These are phyloP conservation scores for Tolypocladium tundrense DNA, from an alignment of 2,329 filamentous ascomycete species.

Conservation along the genomic window DNA sequence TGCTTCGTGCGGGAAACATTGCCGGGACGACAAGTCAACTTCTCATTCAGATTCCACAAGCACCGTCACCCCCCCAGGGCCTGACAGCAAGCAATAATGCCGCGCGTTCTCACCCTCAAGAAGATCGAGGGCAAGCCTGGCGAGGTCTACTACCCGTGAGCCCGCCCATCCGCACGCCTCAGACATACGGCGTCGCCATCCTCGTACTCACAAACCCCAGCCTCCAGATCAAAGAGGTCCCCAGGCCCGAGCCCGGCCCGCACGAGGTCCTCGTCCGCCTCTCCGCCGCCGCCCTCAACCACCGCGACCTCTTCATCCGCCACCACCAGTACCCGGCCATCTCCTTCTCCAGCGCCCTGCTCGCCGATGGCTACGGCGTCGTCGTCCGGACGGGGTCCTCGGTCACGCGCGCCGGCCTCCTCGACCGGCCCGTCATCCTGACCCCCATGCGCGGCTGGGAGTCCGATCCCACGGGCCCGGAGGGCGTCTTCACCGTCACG, in stretches of 20 bases:
- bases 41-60: not conserved
- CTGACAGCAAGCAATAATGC: constrained; percentile 26
- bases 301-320: constrained; percentile 89
- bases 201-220: constrained; percentile 21
- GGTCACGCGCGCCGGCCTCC: constrained; percentile 26
- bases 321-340: constrained; percentile 84
- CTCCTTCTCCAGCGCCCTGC: constrained; percentile 66
- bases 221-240: constrained; percentile 49
- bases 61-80: no score
- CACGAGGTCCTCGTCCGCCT: constrained; percentile 67
- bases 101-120: constrained; percentile 50
- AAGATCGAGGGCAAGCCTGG: constrained; percentile 71
- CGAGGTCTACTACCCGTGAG: constrained; percentile 74
- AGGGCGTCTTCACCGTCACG: constrained; percentile 54
- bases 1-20: not conserved
- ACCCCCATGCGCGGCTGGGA: constrained; percentile 74
- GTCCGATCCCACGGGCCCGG: constrained; percentile 60
- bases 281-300: constrained; percentile 76
- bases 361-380: constrained; percentile 72
- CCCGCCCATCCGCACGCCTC: not conserved
- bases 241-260: constrained; percentile 52
- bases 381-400: constrained; percentile 55
- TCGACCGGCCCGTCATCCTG: constrained; percentile 62
- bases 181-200: not conserved
- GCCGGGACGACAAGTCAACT: not conserved